Conservation (phyloP, 257 asterid species). For the Nicotiana noctiflora region DNA sequence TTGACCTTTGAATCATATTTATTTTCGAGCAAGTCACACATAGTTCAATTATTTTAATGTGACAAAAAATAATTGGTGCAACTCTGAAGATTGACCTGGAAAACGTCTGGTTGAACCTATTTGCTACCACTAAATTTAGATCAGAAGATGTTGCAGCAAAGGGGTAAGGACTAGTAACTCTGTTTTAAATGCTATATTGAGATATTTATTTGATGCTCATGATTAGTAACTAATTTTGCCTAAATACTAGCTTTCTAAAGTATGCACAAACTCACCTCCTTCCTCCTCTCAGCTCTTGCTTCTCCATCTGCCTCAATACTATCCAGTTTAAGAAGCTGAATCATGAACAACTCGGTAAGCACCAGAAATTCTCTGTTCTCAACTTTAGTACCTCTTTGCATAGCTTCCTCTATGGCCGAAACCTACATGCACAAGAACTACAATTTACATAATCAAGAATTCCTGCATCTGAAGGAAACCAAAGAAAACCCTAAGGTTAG, state of each 20-base stretch:
- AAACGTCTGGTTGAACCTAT: not conserved
- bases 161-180: not conserved
- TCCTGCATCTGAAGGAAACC: not conserved
- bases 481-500: not conserved
- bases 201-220: no score
- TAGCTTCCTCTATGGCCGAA: conserved; percentile 12
- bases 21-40: not conserved
- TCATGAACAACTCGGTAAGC: conserved; percentile 24
- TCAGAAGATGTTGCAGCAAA: no score
- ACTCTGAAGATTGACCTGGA: not conserved
- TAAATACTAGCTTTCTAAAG: not conserved
- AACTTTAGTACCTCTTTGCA: conserved; percentile 12
- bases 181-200: no score
- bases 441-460: not conserved
- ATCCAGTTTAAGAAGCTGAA: conserved; percentile 25
- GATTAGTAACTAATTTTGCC: not conserved
- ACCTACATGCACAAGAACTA: conserved; percentile 7
- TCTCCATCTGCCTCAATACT: conserved; percentile 23
- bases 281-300: conserved; percentile 19
- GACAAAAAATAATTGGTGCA: not conserved
- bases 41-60: not conserved
- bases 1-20: not conserved
- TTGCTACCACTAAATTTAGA: not conserved
- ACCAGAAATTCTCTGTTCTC: conserved; percentile 19
- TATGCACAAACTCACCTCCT: conserved; percentile 17